Evolutionary conservation across 2,329 filamentous ascomycete species (phyloP), one percentile per base, ranked within the genome.

Genomic region (Claviceps quebecensis): DNA sequence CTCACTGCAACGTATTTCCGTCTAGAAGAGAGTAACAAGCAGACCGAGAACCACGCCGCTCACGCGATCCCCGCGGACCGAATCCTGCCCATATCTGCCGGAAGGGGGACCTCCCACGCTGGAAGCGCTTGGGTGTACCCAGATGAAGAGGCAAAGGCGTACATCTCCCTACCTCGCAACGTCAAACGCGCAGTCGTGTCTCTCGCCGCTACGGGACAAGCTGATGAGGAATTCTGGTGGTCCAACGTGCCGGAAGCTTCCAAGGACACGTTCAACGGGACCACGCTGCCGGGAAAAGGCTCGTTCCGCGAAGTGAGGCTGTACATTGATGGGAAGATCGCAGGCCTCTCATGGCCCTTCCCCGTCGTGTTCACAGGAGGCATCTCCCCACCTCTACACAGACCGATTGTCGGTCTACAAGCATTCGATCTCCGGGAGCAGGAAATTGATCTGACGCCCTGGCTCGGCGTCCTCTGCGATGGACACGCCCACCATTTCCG

Each of bases 201-300:
- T 0, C 74, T 93, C n/a, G 80, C 84, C 8, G 85, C 87, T 16
- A 87, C 82, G 57, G 87, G 86, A 0, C 87, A 93, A 63, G 75
- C 75, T 0, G 68, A 73, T 16, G 87, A 93, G 67, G 87, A 94
- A 63, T 91, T 91, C 60, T 94, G 87, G 86, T 93, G 85, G 81
- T 78, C 75, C 52, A 91, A 91, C 60, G 81, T 88, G 1, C 76
- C 84, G 2, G 74, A 82, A 44, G 77, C 76, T 9, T 76, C 82
- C 56, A 71, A 71, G 3, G 56, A 73, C 38, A 74, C 76, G 3
- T 91, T 90, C 61, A 69, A 73, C 4, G 64, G 67, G 6, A 73
- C 72, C 1, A 73, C 75, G 4, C 70, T 88, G 0, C 78, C 79
- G 23, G 87, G 85, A 0, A 80, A 79, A 58, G 83, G 83, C 5